Percentiles rank a stretch among this genome's conserved stretches.
These are phyloP conservation scores for Cladosporium sp. DNA, from an alignment of 2,329 filamentous ascomycete species.

Conservation along the genomic window DNA sequence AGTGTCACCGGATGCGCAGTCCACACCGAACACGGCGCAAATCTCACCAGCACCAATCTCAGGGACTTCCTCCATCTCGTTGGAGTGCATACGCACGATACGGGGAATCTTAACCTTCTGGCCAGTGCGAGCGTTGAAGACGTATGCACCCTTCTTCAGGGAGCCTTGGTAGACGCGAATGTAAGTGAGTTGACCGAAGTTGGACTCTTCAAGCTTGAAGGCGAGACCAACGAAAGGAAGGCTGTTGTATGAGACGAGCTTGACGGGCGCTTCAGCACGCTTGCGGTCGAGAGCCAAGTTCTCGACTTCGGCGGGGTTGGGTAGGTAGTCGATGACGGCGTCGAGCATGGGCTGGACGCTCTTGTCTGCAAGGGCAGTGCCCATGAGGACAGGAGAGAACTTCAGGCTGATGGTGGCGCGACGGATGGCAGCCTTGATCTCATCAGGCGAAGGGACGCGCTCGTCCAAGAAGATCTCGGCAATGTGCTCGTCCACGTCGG, in stretches of 20 bases:
- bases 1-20: slow-evolving; percentile 95
- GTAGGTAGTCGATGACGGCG: slow-evolving; percentile 91
- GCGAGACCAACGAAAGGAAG: slow-evolving; percentile 92
- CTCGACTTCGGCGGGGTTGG: slow-evolving; percentile 82
- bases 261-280: slow-evolving; percentile 72
- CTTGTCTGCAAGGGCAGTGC: slow-evolving; percentile 91
- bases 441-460: slow-evolving; percentile 67
- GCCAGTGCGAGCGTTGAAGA: slow-evolving; percentile 89
- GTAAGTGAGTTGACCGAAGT: slow-evolving; percentile 96
- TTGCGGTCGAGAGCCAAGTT: slow-evolving; percentile 85
- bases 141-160: slow-evolving; percentile 79
- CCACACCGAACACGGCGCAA: slow-evolving; percentile 95
- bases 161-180: slow-evolving; percentile 96
- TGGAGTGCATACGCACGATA: slow-evolving; percentile 98
- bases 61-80: slow-evolving; percentile 95
- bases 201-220: slow-evolving; percentile 98
- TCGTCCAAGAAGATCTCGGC: slow-evolving; percentile 93
- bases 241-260: slow-evolving; percentile 88
- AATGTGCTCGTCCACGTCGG: slow-evolving; percentile 97
- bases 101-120: slow-evolving; percentile 96
- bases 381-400: slow-evolving; percentile 95
- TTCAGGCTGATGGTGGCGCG: slow-evolving; percentile 82
- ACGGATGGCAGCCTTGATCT: slow-evolving; percentile 90
- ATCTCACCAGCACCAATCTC: slow-evolving; percentile 97
- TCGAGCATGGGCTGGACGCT: slow-evolving; percentile 95